phyloP scores from a whole-genome alignment of 805 yeast genomes.

The Barnettozyma californica region DNA sequence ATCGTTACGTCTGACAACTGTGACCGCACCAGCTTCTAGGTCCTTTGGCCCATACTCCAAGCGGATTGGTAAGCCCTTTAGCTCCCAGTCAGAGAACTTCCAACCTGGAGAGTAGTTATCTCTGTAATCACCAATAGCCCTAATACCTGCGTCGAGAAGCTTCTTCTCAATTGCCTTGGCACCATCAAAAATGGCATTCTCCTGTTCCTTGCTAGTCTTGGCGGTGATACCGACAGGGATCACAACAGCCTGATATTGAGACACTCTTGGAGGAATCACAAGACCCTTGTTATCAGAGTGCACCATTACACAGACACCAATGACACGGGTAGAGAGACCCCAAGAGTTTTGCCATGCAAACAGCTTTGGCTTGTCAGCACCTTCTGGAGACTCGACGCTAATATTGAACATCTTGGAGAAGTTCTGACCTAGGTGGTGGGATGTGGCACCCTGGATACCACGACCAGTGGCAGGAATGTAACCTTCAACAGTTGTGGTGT shows the following conservation, averaged over 20 bases:
- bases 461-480: conserved; percentile 97
- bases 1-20: conserved; percentile 91
- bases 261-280: conserved; percentile 95
- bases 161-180: conserved; percentile 63
- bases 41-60: conserved; percentile 97
- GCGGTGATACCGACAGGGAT: conserved; percentile 94
- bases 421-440: conserved; percentile 96
- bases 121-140: conserved; percentile 83
- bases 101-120: conserved; percentile 97
- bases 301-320: conserved; percentile 99
- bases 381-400: conserved; percentile 92
- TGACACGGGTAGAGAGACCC: conserved; percentile 98
- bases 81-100: conserved; percentile 97
- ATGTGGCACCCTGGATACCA: conserved; percentile 99
- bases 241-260: conserved; percentile 86
- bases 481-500: conserved; percentile 94
- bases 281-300: conserved; percentile 98
- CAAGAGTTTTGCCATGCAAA: conserved; percentile 96
- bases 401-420: conserved; percentile 98
- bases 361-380: conserved; percentile 79
- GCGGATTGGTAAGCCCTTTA: conserved; percentile 92
- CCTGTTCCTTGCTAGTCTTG: conserved; percentile 74
- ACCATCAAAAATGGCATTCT: conserved; percentile 61
- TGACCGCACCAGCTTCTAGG: conserved; percentile 68
- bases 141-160: conserved; percentile 56